Percentiles rank a stretch among this genome's conserved stretches.
Conservation (phyloP, 2,329 filamentous ascomycete genomes). For the Pyricularia sp. region DNA sequence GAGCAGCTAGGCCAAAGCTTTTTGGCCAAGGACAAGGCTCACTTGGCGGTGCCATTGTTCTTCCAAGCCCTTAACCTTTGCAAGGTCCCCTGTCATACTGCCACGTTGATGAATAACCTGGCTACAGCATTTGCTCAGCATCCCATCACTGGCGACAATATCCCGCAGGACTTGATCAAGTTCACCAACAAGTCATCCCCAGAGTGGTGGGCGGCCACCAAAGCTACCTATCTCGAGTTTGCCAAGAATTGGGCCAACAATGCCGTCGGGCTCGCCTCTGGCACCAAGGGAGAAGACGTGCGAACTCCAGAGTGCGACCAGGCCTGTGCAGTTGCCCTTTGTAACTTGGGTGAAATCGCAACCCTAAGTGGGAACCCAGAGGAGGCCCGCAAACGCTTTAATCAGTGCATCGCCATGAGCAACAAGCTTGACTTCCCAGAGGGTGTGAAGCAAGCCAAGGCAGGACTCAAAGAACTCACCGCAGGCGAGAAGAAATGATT, state of each 20-base stretch:
- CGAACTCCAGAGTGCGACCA: constrained; percentile 73
- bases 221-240: constrained; percentile 55
- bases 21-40: constrained; percentile 62
- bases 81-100: constrained; percentile 63
- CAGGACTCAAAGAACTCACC: constrained; percentile 27
- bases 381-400: constrained; percentile 59
- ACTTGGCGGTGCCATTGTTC: constrained; percentile 77
- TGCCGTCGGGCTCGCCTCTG: constrained; percentile 56
- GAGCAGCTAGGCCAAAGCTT: constrained; percentile 70
- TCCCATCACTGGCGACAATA: constrained; percentile 25
- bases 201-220: constrained; percentile 30
- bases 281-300: constrained; percentile 50
- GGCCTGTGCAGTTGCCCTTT: constrained; percentile 74
- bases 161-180: background rate
- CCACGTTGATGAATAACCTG: constrained; percentile 80
- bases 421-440: constrained; percentile 40
- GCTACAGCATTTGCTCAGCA: constrained; percentile 65
- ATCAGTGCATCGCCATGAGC: constrained; percentile 56
- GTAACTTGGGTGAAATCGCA: constrained; percentile 78
- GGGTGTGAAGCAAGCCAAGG: constrained; percentile 42
- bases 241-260: constrained; percentile 73
- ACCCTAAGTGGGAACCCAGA: constrained; percentile 59
- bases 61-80: constrained; percentile 70
- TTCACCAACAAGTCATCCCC: background rate
- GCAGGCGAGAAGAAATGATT: background rate